Evolutionary conservation across 169 alveolate species (phyloP).

Genomic region (Fabrea salina): DNA sequence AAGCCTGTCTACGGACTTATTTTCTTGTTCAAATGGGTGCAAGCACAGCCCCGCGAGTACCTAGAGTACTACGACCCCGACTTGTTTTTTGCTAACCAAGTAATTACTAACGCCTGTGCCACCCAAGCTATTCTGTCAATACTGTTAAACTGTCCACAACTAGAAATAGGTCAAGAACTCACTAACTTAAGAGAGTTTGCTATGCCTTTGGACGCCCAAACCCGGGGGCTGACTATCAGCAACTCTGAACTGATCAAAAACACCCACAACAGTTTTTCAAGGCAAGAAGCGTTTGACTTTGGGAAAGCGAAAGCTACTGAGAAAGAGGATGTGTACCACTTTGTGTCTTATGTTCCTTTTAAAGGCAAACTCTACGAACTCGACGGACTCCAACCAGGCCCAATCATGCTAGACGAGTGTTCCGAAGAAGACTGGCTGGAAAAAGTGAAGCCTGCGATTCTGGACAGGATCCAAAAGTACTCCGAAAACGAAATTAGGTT

Average conservation of each 20-base stretch:
- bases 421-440: slow-evolving; percentile 69
- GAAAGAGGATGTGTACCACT: slow-evolving; percentile 88
- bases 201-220: slow-evolving; percentile 72
- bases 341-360: slow-evolving; percentile 85
- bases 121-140: slow-evolving; percentile 91
- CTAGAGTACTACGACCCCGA: slow-evolving; percentile 66
- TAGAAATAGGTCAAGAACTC: slow-evolving; percentile 86
- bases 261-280: slow-evolving; percentile 74
- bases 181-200: slow-evolving; percentile 77
- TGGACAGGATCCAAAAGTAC: slow-evolving; percentile 58
- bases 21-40: slow-evolving; percentile 84
- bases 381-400: slow-evolving; percentile 85
- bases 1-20: slow-evolving; percentile 85
- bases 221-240: slow-evolving; percentile 83
- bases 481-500: slow-evolving; percentile 73
- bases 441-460: slow-evolving; percentile 61
- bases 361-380: slow-evolving; percentile 75
- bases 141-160: slow-evolving; percentile 69
- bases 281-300: slow-evolving; percentile 74
- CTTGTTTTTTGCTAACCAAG: slow-evolving; percentile 89
- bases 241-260: slow-evolving; percentile 80
- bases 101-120: slow-evolving; percentile 93
- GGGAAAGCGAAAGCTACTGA: slow-evolving; percentile 64
- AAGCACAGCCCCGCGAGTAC: not conserved
- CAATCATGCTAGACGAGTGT: slow-evolving; percentile 65